These are phyloP conservation scores for Scleroderma citrinum DNA, from an alignment of 768 basidiomycete genomes.

Conservation along the genomic window DNA sequence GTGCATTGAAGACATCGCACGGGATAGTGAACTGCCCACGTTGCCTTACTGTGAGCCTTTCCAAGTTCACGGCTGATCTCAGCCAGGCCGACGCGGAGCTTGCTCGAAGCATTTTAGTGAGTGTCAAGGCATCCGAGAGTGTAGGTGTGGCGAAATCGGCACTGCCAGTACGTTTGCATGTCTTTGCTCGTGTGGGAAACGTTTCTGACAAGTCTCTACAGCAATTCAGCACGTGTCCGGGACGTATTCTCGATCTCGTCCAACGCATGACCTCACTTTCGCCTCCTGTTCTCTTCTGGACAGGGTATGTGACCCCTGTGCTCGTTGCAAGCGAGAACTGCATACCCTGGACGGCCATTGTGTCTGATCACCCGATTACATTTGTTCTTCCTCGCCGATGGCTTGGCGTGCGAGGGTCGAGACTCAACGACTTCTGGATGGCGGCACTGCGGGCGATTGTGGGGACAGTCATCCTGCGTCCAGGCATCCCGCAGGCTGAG, in stretches of 20 bases:
- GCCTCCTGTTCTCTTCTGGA: conserved; percentile 60
- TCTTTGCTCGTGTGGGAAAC: background rate
- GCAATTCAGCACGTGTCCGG: background rate
- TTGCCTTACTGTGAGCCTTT: conserved; percentile 23
- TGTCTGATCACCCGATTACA: conserved; percentile 39
- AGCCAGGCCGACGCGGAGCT: conserved; percentile 14
- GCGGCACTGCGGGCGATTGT: conserved; percentile 66
- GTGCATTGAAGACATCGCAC: conserved; percentile 26
- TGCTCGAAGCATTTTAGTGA: conserved; percentile 12
- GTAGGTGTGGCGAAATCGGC: conserved; percentile 24
- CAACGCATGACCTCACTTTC: conserved; percentile 39
- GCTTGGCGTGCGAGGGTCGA: conserved; percentile 65
- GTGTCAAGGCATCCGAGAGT: conserved; percentile 10
- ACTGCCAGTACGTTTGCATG: conserved; percentile 26
- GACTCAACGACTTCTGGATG: conserved; percentile 60
- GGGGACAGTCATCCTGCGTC: conserved; percentile 59
- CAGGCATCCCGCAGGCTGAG: conserved; percentile 68
- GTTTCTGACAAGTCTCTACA: background rate
- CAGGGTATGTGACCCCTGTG: conserved; percentile 52
- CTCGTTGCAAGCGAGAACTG: conserved; percentile 52
- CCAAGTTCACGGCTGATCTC: conserved; percentile 17
- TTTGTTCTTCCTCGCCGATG: conserved; percentile 66
- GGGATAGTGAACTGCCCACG: conserved; percentile 28
- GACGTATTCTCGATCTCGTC: conserved; percentile 27
- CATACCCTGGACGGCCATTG: conserved; percentile 49